Evolutionary conservation across 352 stramenopile genomes (phyloP).

Genomic region (Bremia lactucae): DNA sequence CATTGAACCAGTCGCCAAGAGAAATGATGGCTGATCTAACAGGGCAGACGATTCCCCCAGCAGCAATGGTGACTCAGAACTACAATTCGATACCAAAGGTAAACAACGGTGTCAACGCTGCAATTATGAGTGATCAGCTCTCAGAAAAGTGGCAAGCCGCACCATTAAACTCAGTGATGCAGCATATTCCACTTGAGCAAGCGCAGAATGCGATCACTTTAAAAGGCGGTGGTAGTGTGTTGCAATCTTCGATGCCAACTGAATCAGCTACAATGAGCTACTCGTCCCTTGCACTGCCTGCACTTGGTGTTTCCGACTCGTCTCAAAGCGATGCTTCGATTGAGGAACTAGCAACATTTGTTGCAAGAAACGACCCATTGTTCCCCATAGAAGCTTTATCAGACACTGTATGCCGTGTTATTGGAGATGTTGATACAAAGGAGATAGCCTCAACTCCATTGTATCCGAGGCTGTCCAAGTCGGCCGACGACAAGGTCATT

Average conservation of each 20-base stretch:
- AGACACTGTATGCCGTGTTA: constrained; percentile 47
- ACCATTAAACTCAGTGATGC: constrained; percentile 10
- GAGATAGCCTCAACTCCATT: no score
- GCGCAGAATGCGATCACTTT: constrained; percentile 10
- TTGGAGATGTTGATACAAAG: constrained; percentile 40
- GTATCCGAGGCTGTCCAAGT: no score
- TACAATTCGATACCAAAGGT: constrained; percentile 20
- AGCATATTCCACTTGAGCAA: constrained; percentile 9
- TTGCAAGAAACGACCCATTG: constrained; percentile 48
- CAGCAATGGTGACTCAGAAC: constrained; percentile 10
- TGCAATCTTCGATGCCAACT: constrained; percentile 15
- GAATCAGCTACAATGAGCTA: constrained; percentile 12
- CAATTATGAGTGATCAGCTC: constrained; percentile 4
- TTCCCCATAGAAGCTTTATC: constrained; percentile 23
- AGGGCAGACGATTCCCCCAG: constrained; percentile 12
- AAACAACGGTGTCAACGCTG: constrained; percentile 10
- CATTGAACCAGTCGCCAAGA: constrained; percentile 17
- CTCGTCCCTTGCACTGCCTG: constrained; percentile 6
- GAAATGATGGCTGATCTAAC: constrained; percentile 22
- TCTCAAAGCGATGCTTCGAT: constrained; percentile 14
- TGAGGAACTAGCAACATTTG: constrained; percentile 28
- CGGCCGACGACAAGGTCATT: constrained; percentile 7
- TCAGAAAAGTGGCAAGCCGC: constrained; percentile 15
- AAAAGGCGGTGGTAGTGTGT: constrained; percentile 9
- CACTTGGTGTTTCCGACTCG: constrained; percentile 9